A percentile compares a stretch with the other conserved stretches of the same genome.
phyloP scores from a whole-genome alignment of 176 grass and related monocot species.

The Aegilops umbellulata region DNA sequence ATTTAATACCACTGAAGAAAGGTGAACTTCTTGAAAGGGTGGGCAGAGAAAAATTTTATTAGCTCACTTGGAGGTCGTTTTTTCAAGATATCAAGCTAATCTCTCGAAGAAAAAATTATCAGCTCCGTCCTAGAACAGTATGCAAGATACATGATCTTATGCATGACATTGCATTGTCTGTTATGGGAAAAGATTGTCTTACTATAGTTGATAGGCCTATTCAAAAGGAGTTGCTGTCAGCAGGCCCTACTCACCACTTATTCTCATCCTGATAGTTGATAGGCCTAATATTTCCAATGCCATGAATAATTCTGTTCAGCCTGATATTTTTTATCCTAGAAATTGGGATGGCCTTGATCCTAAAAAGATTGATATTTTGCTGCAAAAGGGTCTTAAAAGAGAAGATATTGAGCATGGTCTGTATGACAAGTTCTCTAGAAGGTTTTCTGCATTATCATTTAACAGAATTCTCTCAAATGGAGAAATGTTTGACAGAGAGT shows the following conservation, averaged over 20 bases:
- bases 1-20: background rate
- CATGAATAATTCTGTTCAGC: too few species aligned
- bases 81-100: background rate
- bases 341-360: too few species aligned
- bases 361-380: too few species aligned
- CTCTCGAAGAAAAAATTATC: fast-evolving
- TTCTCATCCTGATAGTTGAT: too few species aligned
- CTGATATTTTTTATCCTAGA: too few species aligned
- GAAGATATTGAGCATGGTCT: too few species aligned
- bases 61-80: constrained; percentile 21
- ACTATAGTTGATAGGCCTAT: background rate
- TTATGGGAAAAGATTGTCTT: background rate
- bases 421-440: too few species aligned
- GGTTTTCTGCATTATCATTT: too few species aligned
- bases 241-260: background rate
- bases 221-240: background rate
- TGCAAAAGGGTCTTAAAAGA: too few species aligned
- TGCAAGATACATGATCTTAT: constrained; percentile 33
- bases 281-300: too few species aligned
- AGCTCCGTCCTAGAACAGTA: background rate
- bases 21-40: background rate
- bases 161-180: background rate
- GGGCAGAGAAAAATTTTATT: background rate
- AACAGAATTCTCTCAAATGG: too few species aligned
- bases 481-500: too few species aligned